Evolutionary conservation across 148 eudicot species (phyloP), one percentile per base, ranked within the genome.

Genomic region (Cornus florida): DNA sequence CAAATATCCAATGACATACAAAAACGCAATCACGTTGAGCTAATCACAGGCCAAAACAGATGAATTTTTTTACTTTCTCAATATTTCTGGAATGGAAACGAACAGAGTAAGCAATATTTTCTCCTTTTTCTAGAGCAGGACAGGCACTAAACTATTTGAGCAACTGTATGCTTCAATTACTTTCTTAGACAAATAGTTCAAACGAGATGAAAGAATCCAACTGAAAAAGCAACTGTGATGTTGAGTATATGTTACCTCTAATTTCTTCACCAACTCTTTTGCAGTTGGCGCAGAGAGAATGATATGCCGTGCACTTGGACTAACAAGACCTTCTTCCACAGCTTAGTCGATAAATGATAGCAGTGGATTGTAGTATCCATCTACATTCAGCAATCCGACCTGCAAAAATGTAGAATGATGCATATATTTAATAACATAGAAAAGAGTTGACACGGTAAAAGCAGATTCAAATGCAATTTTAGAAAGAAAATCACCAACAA

Each of bases 341-440:
- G 96, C 98, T 85, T 93, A 91, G 82, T 93, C 98, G 43, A 94
- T 89, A 80, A 94, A 94, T 24, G 98, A 90, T 53, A 92, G 84
- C 20, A 92, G 85, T 5, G 98, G 88, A 69, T 94, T 88, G 75
- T 94, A 94, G 86, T 90, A 94, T 53, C 95, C 96, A 87, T 94
- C 98, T 73, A 92, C 98, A 83, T 93, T 91, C 46, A 91, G 87
- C 84, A 93, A 81, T 17, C 97, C 97, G 9, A 93, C 97, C 97
- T 93, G 82, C 77, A 77, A 41, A 65, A 70, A 77, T 1, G 67
- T 35, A 7, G 28, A 33, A 6, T 17, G 1, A 28, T 28, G n/a
- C 20, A 41, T 41, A 46, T 16, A 7, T n/a, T n/a, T 70, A 10
- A n/a, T 39, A 28, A 16, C 19, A 13, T 57, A 2, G 11, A 19